Evolutionary conservation across 75 land plant species (phyloP), one percentile per base, ranked within the genome.

Genomic region (Cunninghamia lanceolata): DNA sequence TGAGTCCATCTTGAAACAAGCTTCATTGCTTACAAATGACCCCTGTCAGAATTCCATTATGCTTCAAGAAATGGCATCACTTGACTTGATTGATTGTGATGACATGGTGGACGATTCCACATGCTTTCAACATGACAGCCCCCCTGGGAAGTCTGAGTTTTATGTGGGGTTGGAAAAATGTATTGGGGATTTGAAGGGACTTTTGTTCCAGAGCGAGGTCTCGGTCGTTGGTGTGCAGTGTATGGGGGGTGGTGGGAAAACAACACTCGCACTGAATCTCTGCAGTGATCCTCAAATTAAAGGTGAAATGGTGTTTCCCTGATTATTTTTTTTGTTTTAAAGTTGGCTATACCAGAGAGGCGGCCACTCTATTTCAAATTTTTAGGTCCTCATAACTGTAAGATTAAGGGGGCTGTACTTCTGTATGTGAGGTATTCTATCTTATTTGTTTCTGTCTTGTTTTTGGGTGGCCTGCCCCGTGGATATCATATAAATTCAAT

Each of bases 221-320:
- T 80, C 50, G 5, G 82, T 80, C 25, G 82, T 80, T 9, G 82
- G 82, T 10, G 52, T 80, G 16, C 82, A 80, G 1, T 43, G 50
- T 13, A 80, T 80, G 82, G 82, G 82, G 28, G 82, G 82, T 45
- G 46, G 45, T 9, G 52, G 82, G 11, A 80, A 80, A 80, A 80
- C 82, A 21, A 80, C 82, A n/a, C 19, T 43, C 32, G 82, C 34
- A 1, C n/a, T 11, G 47, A 28, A 47, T 42, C 47, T 80, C n/a
- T 80, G 47, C 47, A 13, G 45, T 45, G 50, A 80, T n/a, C 82
- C 4, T 42, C 43, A 42, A 42, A 80, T 80, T 15, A 80, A n/a
- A 80, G 82, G 82, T 80, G n/a, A 80, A 17, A n/a, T 45, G 0
- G 40, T 9, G 1, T 10, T 43, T 39, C 9, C 11, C 7, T 25